These are phyloP conservation scores for Stromatinia cepivora DNA, from an alignment of 2,329 filamentous ascomycete species.

Conservation along the genomic window DNA sequence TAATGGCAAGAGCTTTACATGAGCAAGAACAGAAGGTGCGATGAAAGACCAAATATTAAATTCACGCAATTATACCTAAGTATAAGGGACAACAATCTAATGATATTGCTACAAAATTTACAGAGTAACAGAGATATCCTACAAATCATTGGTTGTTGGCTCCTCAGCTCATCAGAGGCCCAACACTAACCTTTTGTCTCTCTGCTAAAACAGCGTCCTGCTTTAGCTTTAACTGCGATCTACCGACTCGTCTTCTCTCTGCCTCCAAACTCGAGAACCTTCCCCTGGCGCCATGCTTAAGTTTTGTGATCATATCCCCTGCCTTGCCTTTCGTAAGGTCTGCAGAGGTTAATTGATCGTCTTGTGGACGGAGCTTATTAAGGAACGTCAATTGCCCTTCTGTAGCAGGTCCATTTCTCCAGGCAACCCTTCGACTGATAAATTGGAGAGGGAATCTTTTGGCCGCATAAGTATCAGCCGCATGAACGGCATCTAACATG, in stretches of 20 bases:
- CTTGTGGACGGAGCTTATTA: conserved; percentile 61
- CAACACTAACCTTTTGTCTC: conserved; percentile 57
- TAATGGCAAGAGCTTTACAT: neutral
- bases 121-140: conserved; percentile 18
- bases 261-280: conserved; percentile 57
- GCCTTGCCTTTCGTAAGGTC: conserved; percentile 78
- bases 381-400: conserved; percentile 67
- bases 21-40: neutral
- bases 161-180: conserved; percentile 47
- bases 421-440: conserved; percentile 64
- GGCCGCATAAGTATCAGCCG: conserved; percentile 77
- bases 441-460: conserved; percentile 66
- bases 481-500: conserved; percentile 76
- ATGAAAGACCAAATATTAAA: neutral
- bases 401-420: conserved; percentile 68
- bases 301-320: conserved; percentile 87
- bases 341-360: conserved; percentile 53
- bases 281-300: conserved; percentile 77
- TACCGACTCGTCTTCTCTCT: conserved; percentile 52
- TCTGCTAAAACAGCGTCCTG: conserved; percentile 45
- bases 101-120: neutral
- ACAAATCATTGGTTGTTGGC: conserved; percentile 9
- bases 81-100: neutral
- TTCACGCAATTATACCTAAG: neutral
- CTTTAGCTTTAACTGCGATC: conserved; percentile 43